These are phyloP conservation scores for Podaxis sp. DNA, from an alignment of 768 basidiomycete genomes.

Conservation along the genomic window DNA sequence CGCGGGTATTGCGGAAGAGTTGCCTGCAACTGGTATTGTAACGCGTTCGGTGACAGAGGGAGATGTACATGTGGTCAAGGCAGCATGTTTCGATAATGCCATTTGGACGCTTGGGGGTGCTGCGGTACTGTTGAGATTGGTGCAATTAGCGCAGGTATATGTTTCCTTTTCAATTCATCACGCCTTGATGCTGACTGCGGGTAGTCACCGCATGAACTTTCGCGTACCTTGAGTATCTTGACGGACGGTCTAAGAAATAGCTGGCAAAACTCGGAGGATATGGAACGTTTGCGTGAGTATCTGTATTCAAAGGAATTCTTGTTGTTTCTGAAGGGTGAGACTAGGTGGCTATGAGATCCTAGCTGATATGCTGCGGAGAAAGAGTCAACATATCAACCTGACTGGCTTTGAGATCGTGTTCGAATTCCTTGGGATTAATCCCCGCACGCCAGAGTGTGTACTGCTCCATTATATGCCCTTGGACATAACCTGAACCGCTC, in stretches of 20 bases:
- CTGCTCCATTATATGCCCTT: background rate
- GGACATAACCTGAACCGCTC: background rate
- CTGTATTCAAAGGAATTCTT: background rate
- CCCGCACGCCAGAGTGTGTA: slow-evolving; percentile 76
- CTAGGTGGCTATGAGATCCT: slow-evolving; percentile 89
- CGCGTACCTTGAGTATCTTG: slow-evolving; percentile 68
- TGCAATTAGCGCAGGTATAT: slow-evolving; percentile 74
- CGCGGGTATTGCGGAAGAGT: background rate
- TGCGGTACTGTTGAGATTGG: slow-evolving; percentile 66
- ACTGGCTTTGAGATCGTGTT: slow-evolving; percentile 82
- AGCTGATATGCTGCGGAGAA: slow-evolving; percentile 67
- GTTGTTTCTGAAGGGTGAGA: background rate
- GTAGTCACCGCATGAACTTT: slow-evolving; percentile 77
- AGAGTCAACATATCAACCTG: slow-evolving; percentile 74
- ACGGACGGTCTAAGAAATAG: slow-evolving; percentile 77
- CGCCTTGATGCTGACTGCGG: background rate
- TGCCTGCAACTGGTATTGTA: background rate
- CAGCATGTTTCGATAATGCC: slow-evolving; percentile 66
- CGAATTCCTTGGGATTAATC: slow-evolving; percentile 83
- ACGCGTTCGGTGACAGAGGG: slow-evolving; percentile 36
- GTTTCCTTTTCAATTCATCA: background rate
- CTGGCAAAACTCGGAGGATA: slow-evolving; percentile 95
- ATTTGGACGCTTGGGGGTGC: slow-evolving; percentile 86
- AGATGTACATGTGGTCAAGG: slow-evolving; percentile 60
- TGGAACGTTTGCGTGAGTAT: slow-evolving; percentile 79